Evolutionary conservation across 495 filamentous ascomycete species (phyloP).

Genomic region (Xylaria cubensis): DNA sequence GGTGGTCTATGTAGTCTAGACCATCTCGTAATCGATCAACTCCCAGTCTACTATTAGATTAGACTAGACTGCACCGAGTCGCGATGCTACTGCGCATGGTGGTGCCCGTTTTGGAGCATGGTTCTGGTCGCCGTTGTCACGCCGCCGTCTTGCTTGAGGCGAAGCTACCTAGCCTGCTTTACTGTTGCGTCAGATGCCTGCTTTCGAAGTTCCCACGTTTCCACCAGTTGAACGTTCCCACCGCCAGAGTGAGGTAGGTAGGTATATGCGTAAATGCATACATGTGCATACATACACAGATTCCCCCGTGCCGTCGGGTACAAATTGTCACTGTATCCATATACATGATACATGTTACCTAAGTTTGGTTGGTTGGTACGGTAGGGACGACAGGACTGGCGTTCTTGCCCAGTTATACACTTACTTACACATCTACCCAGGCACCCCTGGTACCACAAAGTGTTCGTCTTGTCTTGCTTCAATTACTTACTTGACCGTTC

Average conservation of each 20-base stretch:
- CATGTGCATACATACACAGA: background rate
- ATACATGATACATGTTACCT: background rate
- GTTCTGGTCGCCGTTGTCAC: background rate
- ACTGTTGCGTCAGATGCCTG: conserved; percentile 16
- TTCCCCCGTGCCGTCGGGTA: no score
- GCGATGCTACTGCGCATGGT: no score
- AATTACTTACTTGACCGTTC: background rate
- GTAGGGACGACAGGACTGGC: background rate
- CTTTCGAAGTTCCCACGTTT: background rate
- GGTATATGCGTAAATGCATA: background rate
- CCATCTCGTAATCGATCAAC: conserved; percentile 4
- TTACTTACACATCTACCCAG: background rate
- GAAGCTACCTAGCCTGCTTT: background rate
- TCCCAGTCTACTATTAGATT: background rate
- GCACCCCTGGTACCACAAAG: background rate
- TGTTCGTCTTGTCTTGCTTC: background rate
- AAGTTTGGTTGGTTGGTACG: background rate
- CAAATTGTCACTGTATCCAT: background rate
- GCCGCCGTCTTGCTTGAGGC: background rate
- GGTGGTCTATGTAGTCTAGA: background rate
- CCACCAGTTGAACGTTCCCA: background rate
- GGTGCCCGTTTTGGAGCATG: conserved; percentile 4
- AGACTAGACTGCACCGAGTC: no score
- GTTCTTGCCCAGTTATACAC: background rate
- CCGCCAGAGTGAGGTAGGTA: no score